Conservation (phyloP, 2,329 filamentous ascomycete genomes). For the Ophiocordyceps australis region DNA sequence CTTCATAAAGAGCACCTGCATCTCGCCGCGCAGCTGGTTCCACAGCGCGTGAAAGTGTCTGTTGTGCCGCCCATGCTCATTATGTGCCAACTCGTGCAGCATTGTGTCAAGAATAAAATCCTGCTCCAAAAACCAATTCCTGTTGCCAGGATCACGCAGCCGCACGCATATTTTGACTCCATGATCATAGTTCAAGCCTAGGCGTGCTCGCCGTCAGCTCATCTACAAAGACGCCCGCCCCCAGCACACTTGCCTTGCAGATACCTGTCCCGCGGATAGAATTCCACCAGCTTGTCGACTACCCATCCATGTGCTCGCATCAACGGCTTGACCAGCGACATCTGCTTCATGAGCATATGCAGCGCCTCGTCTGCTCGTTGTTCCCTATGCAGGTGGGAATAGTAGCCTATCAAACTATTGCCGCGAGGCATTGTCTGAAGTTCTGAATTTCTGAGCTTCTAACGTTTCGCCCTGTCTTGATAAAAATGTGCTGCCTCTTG, state of each 20-base stretch:
- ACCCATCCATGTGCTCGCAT: slow-evolving; percentile 78
- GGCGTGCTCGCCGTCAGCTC: background rate
- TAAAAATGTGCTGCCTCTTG: too few species aligned
- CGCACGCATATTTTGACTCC: slow-evolving; percentile 70
- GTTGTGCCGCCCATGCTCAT: slow-evolving; percentile 68
- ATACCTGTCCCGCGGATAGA: slow-evolving; percentile 57
- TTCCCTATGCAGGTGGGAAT: slow-evolving; percentile 27
- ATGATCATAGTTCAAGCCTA: slow-evolving; percentile 58
- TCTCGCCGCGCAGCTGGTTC: slow-evolving; percentile 78
- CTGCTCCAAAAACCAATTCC: slow-evolving; percentile 58
- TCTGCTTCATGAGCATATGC: slow-evolving; percentile 56
- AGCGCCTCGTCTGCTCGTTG: slow-evolving; percentile 30
- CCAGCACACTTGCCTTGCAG: background rate
- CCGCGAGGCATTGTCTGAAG: slow-evolving; percentile 4
- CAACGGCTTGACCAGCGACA: slow-evolving; percentile 82
- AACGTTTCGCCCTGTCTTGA: too few species aligned
- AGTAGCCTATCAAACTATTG: slow-evolving; percentile 26
- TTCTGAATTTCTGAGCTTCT: too few species aligned
- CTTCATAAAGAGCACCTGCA: slow-evolving; percentile 55
- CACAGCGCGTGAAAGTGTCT: slow-evolving; percentile 68
- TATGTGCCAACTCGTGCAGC: slow-evolving; percentile 89
- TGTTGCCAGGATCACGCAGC: slow-evolving; percentile 58
- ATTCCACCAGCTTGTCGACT: slow-evolving; percentile 65
- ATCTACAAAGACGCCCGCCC: background rate
- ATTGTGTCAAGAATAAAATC: slow-evolving; percentile 78